A percentile compares a stretch with the other conserved stretches of the same genome.
Conservation (phyloP, 2,329 filamentous ascomycete species). For the Ophiostoma australiae region DNA sequence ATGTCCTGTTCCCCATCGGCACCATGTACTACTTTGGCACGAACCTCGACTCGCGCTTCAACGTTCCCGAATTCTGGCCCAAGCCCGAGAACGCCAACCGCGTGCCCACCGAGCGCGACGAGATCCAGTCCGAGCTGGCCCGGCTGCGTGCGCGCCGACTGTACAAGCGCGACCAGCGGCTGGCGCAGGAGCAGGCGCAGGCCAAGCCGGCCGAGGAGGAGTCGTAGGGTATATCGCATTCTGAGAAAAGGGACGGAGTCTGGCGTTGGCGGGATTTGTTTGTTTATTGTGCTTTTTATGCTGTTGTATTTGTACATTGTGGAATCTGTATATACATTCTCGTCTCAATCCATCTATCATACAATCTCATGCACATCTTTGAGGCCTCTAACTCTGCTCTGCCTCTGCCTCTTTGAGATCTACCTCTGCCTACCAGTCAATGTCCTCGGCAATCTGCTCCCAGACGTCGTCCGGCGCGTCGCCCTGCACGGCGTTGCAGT, state of each 20-base stretch:
- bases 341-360: not conserved
- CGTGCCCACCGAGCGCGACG: conserved; percentile 71
- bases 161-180: conserved; percentile 69
- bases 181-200: conserved; percentile 35
- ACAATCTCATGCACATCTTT: not conserved
- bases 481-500: conserved; percentile 61
- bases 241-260: not conserved
- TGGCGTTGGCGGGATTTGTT: not conserved
- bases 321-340: not conserved
- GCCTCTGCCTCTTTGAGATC: not conserved
- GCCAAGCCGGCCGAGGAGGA: not conserved
- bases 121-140: conserved; percentile 77
- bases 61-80: conserved; percentile 90
- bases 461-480: conserved; percentile 49
- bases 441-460: conserved; percentile 44
- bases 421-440: conserved; percentile 39
- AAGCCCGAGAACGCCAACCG: conserved; percentile 70
- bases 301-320: not conserved
- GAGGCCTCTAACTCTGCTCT: not conserved
- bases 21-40: conserved; percentile 99
- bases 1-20: conserved; percentile 96
- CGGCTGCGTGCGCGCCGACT: conserved; percentile 60
- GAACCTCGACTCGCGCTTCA: conserved; percentile 89
- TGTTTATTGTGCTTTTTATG: not conserved
- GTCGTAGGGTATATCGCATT: not conserved